Base-by-base conservation (phyloP, 257 asterid genomes). In the Jacaranda copaia region DNA sequence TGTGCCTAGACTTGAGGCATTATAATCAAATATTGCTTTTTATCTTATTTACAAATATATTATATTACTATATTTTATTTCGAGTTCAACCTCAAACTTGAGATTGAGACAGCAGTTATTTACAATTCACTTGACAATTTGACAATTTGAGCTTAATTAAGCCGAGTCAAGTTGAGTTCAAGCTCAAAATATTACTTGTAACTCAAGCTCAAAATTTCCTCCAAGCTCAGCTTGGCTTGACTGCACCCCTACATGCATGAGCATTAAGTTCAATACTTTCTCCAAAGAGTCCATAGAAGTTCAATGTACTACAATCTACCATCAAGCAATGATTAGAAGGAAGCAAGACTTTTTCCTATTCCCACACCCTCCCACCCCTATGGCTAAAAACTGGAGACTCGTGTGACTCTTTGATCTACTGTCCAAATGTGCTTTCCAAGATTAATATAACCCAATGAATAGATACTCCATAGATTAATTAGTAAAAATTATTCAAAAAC, bases 401-500 rank as follows among this genome's bases (percentile, higher is more conserved):
- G 14, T 15, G 15, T 64, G 5, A 53, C 76, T 49, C 10, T 67
- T 76, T 18, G 8, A 77, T 77, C 40, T 15, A 53, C 13, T 32
- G 19, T 70, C 65, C 35, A 10, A 36, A 61, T 35, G 19, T 45
- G 0, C 16, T 45, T 40, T 48, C 3, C 39, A 8, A 42, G 66
- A 20, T 58, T 40, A 32, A 69, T 13, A 19, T 45, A 70, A 40
- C 16, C 6, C 12, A 8, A 35, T 49, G 68, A 20, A 51, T 43
- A 56, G 11, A 18, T 1, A 42, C 25, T 62, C 15, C 77, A 58
- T 25, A 25, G 32, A 25, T 46, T 12, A 46, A 19, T 13, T 25
- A 25, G 60, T 9, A 75, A n/a, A 16, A 25, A 76, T 19, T 13
- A 45, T 58, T 66, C 71, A 13, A 73, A 67, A 51, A 56, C 70